Evolutionary conservation across 2,329 filamentous ascomycete genomes (phyloP).

Genomic region (Aspergillus texensis): DNA sequence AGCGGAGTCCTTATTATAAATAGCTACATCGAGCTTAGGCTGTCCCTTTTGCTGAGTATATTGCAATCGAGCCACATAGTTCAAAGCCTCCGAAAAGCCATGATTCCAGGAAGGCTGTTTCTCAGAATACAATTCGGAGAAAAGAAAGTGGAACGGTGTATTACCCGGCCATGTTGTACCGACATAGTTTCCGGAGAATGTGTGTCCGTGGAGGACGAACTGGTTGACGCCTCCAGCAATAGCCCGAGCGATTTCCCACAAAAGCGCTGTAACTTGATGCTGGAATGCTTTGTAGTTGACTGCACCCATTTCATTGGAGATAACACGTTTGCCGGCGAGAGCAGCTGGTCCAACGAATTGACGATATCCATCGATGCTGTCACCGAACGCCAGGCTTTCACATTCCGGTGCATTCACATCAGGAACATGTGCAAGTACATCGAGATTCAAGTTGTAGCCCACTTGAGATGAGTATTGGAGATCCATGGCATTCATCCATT

Average conservation of each 20-base stretch:
- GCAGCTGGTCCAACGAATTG: conserved; percentile 45
- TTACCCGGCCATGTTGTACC: conserved; percentile 54
- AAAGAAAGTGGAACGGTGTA: conserved; percentile 47
- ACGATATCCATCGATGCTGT: conserved; percentile 42
- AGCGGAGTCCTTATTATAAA: conserved; percentile 39
- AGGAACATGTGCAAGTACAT: conserved; percentile 40
- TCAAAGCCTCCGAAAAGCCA: conserved; percentile 19
- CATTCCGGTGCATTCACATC: conserved; percentile 41
- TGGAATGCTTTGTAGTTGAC: conserved; percentile 26
- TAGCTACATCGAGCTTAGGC: conserved; percentile 46
- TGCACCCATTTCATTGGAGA: conserved; percentile 45
- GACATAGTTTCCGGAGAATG: conserved; percentile 46
- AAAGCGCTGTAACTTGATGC: conserved; percentile 30
- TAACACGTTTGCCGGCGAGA: conserved; percentile 39
- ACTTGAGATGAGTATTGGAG: conserved; percentile 41
- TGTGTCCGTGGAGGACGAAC: conserved; percentile 49
- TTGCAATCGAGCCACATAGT: conserved; percentile 21
- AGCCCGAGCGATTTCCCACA: conserved; percentile 43
- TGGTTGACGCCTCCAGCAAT: conserved; percentile 48
- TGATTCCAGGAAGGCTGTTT: conserved; percentile 24
- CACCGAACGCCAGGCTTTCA: conserved; percentile 39
- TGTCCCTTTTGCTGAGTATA: conserved; percentile 33
- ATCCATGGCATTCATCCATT: conserved; percentile 36
- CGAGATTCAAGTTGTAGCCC: conserved; percentile 44
- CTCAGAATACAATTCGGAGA: conserved; percentile 35